These are phyloP conservation scores for Turnera subulata DNA, from an alignment of 345 rosid species.

Conservation along the genomic window DNA sequence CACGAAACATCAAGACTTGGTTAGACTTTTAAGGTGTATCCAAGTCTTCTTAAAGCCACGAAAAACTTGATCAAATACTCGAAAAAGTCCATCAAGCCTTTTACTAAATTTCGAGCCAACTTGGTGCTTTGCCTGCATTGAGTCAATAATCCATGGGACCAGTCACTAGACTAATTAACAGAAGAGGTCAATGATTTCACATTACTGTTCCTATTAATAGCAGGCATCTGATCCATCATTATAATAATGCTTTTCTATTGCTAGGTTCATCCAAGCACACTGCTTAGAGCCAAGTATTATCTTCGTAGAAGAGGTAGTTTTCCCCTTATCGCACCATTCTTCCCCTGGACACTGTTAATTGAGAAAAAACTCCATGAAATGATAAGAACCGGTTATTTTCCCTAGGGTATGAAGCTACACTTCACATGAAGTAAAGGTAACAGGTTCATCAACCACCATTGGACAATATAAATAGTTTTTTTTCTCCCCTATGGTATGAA, in stretches of 20 bases:
- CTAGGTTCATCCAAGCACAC: no score
- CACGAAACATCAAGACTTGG: conserved; percentile 47
- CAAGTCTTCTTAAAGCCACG: conserved; percentile 57
- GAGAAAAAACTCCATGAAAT: no score
- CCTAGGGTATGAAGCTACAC: not conserved
- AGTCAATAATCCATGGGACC: conserved; percentile 26
- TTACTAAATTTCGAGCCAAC: conserved; percentile 59
- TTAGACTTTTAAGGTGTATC: conserved; percentile 40
- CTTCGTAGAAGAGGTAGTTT: not conserved
- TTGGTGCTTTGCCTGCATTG: conserved; percentile 55
- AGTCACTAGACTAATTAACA: conserved; percentile 24
- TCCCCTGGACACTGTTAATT: no score
- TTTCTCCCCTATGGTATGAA: no score
- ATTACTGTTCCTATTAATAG: not conserved
- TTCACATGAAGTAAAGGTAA: conserved; percentile 1
- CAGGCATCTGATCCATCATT: not conserved
- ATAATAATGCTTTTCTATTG: not conserved
- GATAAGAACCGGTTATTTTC: no score
- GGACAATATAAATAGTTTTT: no score
- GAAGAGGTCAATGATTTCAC: not conserved
- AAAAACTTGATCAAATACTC: conserved; percentile 39
- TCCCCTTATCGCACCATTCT: no score
- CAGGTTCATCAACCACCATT: conserved; percentile 50
- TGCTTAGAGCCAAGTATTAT: no score
- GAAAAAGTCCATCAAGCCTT: conserved; percentile 44